Conservation (phyloP, 2,329 filamentous ascomycete genomes). For the Claviceps sp. region DNA sequence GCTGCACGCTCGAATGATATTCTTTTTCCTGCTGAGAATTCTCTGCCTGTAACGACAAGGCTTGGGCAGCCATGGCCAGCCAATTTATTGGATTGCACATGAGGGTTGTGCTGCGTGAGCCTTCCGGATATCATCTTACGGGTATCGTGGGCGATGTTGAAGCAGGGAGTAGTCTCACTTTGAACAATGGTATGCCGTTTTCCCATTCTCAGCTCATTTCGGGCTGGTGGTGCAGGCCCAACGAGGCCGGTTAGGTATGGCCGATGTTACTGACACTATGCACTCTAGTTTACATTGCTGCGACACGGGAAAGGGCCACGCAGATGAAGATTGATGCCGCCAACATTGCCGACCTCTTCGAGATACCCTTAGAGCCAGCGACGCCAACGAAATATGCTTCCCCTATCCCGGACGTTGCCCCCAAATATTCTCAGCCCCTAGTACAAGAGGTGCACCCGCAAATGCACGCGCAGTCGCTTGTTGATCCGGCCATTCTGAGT, state of each 20-base stretch:
- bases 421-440: constrained; percentile 10
- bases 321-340: constrained; percentile 32
- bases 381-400: constrained; percentile 16
- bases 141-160: constrained; percentile 58
- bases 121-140: constrained; percentile 49
- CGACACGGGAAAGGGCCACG: constrained; percentile 27
- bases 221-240: background rate
- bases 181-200: constrained; percentile 54
- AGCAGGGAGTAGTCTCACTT: constrained; percentile 51
- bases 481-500: constrained; percentile 76
- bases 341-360: constrained; percentile 32
- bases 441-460: constrained; percentile 12
- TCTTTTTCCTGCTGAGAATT: background rate
- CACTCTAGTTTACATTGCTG: constrained; percentile 24
- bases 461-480: constrained; percentile 35
- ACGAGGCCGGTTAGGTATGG: too few relatives aligned
- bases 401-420: constrained; percentile 11
- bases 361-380: constrained; percentile 20
- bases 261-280: background rate
- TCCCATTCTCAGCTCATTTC: background rate
- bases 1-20: background rate
- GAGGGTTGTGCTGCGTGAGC: constrained; percentile 55
- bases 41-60: background rate
- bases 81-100: constrained; percentile 68
- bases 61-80: constrained; percentile 28